Percentiles rank a stretch among this genome's conserved stretches.
These are phyloP conservation scores for Tephrocybe sp. DNA, from an alignment of 768 basidiomycete genomes.

Conservation along the genomic window DNA sequence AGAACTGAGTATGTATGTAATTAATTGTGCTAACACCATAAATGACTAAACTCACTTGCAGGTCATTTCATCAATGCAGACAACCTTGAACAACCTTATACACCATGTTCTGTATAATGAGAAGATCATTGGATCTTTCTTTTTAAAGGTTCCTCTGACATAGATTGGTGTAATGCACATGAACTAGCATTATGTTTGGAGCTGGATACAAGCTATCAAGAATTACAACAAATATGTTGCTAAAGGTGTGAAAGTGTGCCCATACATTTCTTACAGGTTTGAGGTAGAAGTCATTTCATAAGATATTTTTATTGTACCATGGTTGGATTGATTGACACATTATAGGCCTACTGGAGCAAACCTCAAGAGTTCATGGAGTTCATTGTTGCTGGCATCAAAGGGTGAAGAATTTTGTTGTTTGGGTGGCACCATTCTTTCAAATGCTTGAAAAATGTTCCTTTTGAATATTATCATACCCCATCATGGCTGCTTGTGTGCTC, in stretches of 20 bases:
- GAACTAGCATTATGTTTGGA: conserved; percentile 3
- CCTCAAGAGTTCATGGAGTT: conserved; percentile 5
- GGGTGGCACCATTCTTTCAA: no score
- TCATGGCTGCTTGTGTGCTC: no score
- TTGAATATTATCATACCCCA: no score
- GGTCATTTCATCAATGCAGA: conserved; percentile 22
- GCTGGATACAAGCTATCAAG: neutral
- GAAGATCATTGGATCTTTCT: conserved; percentile 1
- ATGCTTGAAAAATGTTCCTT: no score
- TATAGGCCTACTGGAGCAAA: conserved; percentile 8
- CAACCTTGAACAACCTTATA: conserved; percentile 13
- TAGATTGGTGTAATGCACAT: neutral
- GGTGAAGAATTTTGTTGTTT: no score
- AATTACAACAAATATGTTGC: neutral
- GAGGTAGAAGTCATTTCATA: conserved; percentile 2
- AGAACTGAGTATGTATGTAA: conserved; percentile 14
- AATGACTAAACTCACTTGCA: neutral
- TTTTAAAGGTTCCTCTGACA: conserved; percentile 1
- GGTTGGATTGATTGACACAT: neutral
- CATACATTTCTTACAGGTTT: neutral
- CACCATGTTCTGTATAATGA: conserved; percentile 21
- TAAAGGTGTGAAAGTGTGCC: neutral
- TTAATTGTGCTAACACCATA: neutral
- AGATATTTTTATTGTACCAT: neutral
- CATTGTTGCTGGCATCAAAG: neutral